Percentiles rank a stretch among this genome's conserved stretches.
These are phyloP conservation scores for Tetrapisispora pingtungensis DNA, from an alignment of 805 yeast species.

Conservation along the genomic window DNA sequence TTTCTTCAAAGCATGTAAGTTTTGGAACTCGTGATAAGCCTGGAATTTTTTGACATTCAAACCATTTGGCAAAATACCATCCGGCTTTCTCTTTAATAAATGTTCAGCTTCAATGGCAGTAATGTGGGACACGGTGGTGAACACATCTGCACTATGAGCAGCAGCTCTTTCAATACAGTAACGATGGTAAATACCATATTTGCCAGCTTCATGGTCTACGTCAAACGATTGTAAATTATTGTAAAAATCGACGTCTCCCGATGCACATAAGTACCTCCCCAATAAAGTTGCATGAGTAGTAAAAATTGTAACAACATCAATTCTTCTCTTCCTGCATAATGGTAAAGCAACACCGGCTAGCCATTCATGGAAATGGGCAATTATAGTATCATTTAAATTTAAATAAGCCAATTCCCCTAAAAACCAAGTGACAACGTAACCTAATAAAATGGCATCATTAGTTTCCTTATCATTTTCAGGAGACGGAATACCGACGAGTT, in stretches of 20 bases:
- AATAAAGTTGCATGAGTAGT: constrained; percentile 95
- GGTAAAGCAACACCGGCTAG: constrained; percentile 94
- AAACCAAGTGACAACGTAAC: constrained; percentile 94
- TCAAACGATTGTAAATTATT: constrained; percentile 83
- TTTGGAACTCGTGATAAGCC: constrained; percentile 97
- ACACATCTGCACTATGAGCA: constrained; percentile 90
- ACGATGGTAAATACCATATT: constrained; percentile 92
- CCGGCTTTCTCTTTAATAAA: constrained; percentile 88
- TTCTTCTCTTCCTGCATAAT: constrained; percentile 77
- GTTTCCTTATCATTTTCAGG: constrained; percentile 84
- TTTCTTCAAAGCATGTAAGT: constrained; percentile 84
- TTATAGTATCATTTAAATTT: constrained; percentile 79
- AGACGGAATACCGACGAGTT: constrained; percentile 81
- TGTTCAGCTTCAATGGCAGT: constrained; percentile 94
- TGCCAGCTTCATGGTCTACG: constrained; percentile 96
- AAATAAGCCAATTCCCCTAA: constrained; percentile 80
- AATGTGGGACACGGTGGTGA: constrained; percentile 93
- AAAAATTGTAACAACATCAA: constrained; percentile 90
- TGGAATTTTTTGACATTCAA: constrained; percentile 90
- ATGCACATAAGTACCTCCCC: constrained; percentile 93
- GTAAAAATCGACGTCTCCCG: constrained; percentile 92
- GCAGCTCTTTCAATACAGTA: constrained; percentile 96
- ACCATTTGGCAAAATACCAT: constrained; percentile 96
- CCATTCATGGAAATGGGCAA: constrained; percentile 97
- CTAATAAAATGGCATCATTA: constrained; percentile 84